phyloP scores from a whole-genome alignment of 257 asterid species.

The Paulownia fortunei region DNA sequence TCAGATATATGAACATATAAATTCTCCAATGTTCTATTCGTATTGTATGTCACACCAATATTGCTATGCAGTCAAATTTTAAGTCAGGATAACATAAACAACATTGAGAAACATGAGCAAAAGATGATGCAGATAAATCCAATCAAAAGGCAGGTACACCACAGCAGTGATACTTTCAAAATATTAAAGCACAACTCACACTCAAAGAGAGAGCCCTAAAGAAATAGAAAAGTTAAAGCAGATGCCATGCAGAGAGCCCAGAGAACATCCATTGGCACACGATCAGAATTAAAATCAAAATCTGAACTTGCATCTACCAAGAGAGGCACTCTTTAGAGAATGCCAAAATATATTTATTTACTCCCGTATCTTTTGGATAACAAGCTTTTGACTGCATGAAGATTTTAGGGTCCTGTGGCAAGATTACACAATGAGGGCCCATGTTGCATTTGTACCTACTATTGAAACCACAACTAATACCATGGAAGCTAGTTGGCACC shows the following conservation, averaged over 20 bases:
- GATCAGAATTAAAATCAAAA: background rate
- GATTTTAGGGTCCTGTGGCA: background rate
- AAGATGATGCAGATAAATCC: background rate
- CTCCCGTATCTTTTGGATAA: constrained; percentile 9
- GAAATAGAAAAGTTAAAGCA: background rate
- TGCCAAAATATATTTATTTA: background rate
- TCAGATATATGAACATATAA: constrained; percentile 35
- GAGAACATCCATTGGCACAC: background rate
- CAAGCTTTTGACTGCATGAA: constrained; percentile 26
- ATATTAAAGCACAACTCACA: background rate
- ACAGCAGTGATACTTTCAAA: background rate
- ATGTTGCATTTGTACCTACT: background rate
- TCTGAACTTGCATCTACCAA: background rate
- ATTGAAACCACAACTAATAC: background rate
- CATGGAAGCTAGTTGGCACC: constrained; percentile 4
- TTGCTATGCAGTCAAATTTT: background rate
- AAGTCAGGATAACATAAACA: constrained; percentile 2
- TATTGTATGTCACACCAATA: background rate
- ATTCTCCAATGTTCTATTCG: constrained; percentile 4
- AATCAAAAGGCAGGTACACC: constrained; percentile 17
- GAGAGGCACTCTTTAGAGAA: background rate
- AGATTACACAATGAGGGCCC: constrained; percentile 14
- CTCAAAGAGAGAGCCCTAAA: background rate
- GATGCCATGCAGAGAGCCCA: background rate
- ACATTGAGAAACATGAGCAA: constrained; percentile 6